phyloP scores from a whole-genome alignment of 2,329 filamentous ascomycete species.

The Aspergillus hortae region DNA sequence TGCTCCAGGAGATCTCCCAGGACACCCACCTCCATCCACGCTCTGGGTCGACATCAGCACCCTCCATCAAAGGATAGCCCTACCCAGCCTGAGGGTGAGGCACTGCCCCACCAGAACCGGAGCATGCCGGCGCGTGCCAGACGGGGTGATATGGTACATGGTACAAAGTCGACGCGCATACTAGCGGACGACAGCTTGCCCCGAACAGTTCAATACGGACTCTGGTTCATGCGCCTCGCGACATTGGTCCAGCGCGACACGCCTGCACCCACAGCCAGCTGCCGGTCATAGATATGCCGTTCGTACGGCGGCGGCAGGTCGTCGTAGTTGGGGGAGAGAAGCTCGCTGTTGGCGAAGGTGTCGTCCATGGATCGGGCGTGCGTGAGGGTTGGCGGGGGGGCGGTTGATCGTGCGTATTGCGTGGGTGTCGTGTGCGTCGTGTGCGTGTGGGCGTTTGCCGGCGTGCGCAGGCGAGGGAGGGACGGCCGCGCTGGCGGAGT shows the following conservation, averaged over 20 bases:
- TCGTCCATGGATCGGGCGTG: constrained; percentile 7
- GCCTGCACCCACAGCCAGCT: constrained; percentile 3
- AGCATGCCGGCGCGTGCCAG: too few species aligned
- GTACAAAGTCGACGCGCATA: too few species aligned
- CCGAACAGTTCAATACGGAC: background rate
- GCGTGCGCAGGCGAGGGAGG: background rate
- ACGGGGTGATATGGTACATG: too few species aligned
- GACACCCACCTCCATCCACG: too few species aligned
- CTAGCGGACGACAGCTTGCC: too few species aligned
- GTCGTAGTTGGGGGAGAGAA: background rate
- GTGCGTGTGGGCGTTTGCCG: background rate
- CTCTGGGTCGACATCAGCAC: too few species aligned
- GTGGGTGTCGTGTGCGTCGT: background rate
- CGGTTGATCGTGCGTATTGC: background rate
- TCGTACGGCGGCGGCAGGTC: constrained; percentile 27
- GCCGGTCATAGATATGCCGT: constrained; percentile 20
- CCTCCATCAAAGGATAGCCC: too few species aligned
- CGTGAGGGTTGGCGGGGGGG: background rate
- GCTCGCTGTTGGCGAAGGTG: background rate
- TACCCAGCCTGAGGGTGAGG: too few species aligned
- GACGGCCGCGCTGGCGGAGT: background rate
- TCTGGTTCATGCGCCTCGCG: constrained; percentile 18
- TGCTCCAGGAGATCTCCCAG: too few species aligned
- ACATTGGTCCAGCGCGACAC: constrained; percentile 23
- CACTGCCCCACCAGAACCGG: too few species aligned